Evolutionary conservation across 202 grass and related monocot genomes (phyloP).

Genomic region (Saccharum hybrid): DNA sequence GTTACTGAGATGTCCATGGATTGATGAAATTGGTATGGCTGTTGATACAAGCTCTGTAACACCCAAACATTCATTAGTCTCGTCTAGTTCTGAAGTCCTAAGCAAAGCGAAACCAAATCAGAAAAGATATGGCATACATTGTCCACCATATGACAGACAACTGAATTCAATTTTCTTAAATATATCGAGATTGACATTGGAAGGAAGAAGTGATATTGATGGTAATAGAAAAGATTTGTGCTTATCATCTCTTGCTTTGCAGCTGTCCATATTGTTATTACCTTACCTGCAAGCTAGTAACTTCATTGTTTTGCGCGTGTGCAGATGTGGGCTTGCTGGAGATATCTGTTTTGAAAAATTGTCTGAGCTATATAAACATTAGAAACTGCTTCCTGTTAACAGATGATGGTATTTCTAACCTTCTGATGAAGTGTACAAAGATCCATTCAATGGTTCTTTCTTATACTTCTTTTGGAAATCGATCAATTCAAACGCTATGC

Average conservation of each 20-base stretch:
- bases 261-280: constrained; percentile 19
- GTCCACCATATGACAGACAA: constrained; percentile 34
- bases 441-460: constrained; percentile 79
- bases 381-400: constrained; percentile 72
- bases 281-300: constrained; percentile 28
- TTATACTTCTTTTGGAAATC: constrained; percentile 68
- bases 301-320: constrained; percentile 25
- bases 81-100: constrained; percentile 52
- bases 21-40: constrained; percentile 71
- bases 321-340: constrained; percentile 67
- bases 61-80: constrained; percentile 50
- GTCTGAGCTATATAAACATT: constrained; percentile 84
- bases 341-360: constrained; percentile 58
- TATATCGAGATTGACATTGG: constrained; percentile 78
- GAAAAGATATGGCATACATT: constrained; percentile 34
- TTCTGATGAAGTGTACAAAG: constrained; percentile 62
- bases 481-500: constrained; percentile 63
- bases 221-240: constrained; percentile 42
- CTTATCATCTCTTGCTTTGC: constrained; percentile 26
- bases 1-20: constrained; percentile 51
- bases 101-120: constrained; percentile 30
- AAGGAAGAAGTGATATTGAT: constrained; percentile 80
- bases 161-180: constrained; percentile 42
- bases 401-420: constrained; percentile 68
- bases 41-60: constrained; percentile 52